A percentile compares a stretch with the other conserved stretches of the same genome.
phyloP scores from a whole-genome alignment of 768 basidiomycete species.

The Rubroboletus pulcherrimus region DNA sequence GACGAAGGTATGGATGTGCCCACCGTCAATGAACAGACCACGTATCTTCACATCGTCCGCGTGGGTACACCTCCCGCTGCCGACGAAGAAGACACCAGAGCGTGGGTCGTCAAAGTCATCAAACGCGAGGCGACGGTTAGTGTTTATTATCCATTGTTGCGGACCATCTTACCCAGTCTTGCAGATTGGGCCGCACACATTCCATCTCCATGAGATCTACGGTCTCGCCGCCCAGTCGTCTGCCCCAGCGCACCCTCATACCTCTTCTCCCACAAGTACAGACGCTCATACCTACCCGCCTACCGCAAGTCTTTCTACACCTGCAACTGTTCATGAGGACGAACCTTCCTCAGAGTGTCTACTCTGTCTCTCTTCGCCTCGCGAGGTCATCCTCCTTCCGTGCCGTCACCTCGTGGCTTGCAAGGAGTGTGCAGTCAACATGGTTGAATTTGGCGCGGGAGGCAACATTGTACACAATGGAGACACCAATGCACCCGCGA shows the following conservation, averaged over 20 bases:
- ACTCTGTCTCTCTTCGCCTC: slow-evolving; percentile 80
- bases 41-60: slow-evolving; percentile 82
- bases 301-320: slow-evolving; percentile 18
- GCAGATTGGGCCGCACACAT: slow-evolving; percentile 90
- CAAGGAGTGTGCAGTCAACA: slow-evolving; percentile 92
- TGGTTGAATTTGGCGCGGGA: slow-evolving; percentile 96
- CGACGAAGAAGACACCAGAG: slow-evolving; percentile 56
- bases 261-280: slow-evolving; percentile 36
- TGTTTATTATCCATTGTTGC: neutral
- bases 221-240: slow-evolving; percentile 68
- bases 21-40: slow-evolving; percentile 80
- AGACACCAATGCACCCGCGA: slow-evolving; percentile 32
- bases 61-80: slow-evolving; percentile 46
- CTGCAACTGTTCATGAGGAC: slow-evolving; percentile 44
- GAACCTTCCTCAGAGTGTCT: slow-evolving; percentile 87
- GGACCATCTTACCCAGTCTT: neutral
- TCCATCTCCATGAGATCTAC: slow-evolving; percentile 94
- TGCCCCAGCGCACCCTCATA: slow-evolving; percentile 32
- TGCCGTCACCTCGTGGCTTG: slow-evolving; percentile 95
- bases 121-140: slow-evolving; percentile 83
- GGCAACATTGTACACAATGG: slow-evolving; percentile 71
- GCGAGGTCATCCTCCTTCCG: slow-evolving; percentile 90
- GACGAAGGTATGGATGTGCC: slow-evolving; percentile 64
- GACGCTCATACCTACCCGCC: slow-evolving; percentile 49
- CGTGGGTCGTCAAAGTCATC: slow-evolving; percentile 92